Percentiles rank a stretch among this genome's conserved stretches.
Conservation (phyloP, 192 early-diverging fungal genomes). For the Podila clonocystis region DNA sequence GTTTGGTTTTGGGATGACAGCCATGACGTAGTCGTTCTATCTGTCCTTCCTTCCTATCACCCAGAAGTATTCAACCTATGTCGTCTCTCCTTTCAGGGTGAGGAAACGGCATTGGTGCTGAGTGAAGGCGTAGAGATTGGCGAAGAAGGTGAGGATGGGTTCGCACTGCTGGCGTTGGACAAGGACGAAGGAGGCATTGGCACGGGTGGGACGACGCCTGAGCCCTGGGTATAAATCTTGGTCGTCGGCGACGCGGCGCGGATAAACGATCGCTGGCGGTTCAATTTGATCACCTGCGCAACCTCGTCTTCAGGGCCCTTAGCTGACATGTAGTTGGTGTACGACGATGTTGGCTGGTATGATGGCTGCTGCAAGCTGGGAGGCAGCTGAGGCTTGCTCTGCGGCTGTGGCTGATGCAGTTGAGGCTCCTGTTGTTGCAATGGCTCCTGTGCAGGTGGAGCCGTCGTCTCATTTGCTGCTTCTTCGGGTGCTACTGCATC, state of each 20-base stretch:
- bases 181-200: slow-evolving; percentile 6
- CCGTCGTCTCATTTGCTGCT: too few relatives aligned
- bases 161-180: not conserved
- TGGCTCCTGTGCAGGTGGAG: slow-evolving; percentile 1
- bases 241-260: slow-evolving; percentile 39
- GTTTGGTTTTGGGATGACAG: too few relatives aligned
- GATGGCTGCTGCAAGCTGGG: slow-evolving; percentile 22
- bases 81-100: too few relatives aligned
- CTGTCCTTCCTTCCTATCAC: too few relatives aligned
- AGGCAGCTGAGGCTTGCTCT: slow-evolving; percentile 8
- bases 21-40: too few relatives aligned
- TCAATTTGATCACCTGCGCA: slow-evolving; percentile 38
- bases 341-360: slow-evolving; percentile 38
- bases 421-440: slow-evolving; percentile 16
- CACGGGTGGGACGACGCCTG: slow-evolving; percentile 25
- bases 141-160: slow-evolving; percentile 7
- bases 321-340: not conserved
- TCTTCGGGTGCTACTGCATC: too few relatives aligned
- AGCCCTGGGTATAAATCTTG: slow-evolving; percentile 49
- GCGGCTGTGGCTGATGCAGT: slow-evolving; percentile 12
- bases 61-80: too few relatives aligned
- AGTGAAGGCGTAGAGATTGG: not conserved
- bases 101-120: too few relatives aligned
- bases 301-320: slow-evolving; percentile 27
- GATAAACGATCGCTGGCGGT: slow-evolving; percentile 36